Percentiles rank a stretch among this genome's conserved stretches.
Evolutionary conservation across 345 rosid genomes (phyloP).

Genomic region (Cardamine occulta): DNA sequence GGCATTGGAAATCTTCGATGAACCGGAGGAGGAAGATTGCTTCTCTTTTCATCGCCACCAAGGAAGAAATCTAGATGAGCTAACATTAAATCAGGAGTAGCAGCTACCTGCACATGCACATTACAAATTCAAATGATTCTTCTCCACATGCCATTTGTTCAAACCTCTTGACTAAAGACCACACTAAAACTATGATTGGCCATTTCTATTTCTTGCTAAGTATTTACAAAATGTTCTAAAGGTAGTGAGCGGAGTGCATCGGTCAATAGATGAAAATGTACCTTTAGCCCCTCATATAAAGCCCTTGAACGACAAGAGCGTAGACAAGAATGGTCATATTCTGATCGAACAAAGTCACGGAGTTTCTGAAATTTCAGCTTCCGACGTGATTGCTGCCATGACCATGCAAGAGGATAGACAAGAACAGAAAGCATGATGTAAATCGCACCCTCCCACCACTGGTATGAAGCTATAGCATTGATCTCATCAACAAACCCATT

Average conservation of each 20-base stretch:
- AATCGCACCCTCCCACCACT: constrained; percentile 96
- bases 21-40: constrained; percentile 82
- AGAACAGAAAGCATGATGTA: constrained; percentile 72
- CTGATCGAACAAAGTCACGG: constrained; percentile 94
- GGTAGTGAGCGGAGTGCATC: not conserved
- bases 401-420: constrained; percentile 92
- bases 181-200: constrained; percentile 4
- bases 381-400: constrained; percentile 84
- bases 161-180: constrained; percentile 5
- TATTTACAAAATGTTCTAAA: not conserved
- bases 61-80: constrained; percentile 89
- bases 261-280: constrained; percentile 37
- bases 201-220: not conserved
- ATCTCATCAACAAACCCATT: constrained; percentile 87
- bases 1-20: constrained; percentile 78
- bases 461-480: constrained; percentile 83
- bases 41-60: constrained; percentile 93
- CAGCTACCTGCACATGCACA: constrained; percentile 65
- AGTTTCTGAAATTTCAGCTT: constrained; percentile 81
- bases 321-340: constrained; percentile 92
- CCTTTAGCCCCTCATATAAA: constrained; percentile 94
- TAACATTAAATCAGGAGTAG: constrained; percentile 84
- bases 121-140: not conserved
- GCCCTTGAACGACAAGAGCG: constrained; percentile 98
- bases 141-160: not conserved